phyloP scores from a whole-genome alignment of 257 asterid species.

The Vinca minor region DNA sequence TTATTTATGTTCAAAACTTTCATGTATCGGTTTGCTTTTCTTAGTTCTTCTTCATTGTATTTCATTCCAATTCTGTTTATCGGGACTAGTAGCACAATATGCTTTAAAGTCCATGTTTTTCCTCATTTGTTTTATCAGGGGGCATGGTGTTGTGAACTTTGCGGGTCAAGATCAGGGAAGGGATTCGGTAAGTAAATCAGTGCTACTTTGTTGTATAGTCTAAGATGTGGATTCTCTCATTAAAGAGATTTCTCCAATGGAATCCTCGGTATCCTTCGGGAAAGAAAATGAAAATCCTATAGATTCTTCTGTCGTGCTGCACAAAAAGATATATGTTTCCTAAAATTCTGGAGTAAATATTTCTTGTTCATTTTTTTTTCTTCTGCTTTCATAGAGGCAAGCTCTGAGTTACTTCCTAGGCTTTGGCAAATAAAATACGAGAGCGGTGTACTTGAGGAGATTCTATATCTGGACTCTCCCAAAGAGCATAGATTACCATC shows the following conservation, averaged over 20 bases:
- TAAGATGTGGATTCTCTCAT: no score
- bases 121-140: constrained; percentile 33
- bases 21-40: background rate
- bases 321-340: background rate
- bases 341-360: no score
- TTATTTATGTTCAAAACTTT: background rate
- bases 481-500: constrained; percentile 22
- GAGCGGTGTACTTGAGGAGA: constrained; percentile 47
- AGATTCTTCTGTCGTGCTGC: background rate
- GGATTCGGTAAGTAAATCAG: constrained; percentile 67
- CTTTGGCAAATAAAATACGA: constrained; percentile 40
- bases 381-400: constrained; percentile 39
- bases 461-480: constrained; percentile 42
- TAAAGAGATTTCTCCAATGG: no score
- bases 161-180: constrained; percentile 46
- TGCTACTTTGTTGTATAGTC: no score
- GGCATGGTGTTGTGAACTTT: constrained; percentile 42
- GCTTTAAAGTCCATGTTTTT: background rate
- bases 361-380: background rate
- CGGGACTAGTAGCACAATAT: background rate
- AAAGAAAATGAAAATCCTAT: background rate
- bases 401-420: constrained; percentile 43
- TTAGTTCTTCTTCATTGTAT: background rate
- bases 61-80: background rate
- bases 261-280: no score